Percentiles rank a stretch among this genome's conserved stretches.
These are phyloP conservation scores for Magnusiomyces paraingens DNA, from an alignment of 1,139 yeast species.

Conservation along the genomic window DNA sequence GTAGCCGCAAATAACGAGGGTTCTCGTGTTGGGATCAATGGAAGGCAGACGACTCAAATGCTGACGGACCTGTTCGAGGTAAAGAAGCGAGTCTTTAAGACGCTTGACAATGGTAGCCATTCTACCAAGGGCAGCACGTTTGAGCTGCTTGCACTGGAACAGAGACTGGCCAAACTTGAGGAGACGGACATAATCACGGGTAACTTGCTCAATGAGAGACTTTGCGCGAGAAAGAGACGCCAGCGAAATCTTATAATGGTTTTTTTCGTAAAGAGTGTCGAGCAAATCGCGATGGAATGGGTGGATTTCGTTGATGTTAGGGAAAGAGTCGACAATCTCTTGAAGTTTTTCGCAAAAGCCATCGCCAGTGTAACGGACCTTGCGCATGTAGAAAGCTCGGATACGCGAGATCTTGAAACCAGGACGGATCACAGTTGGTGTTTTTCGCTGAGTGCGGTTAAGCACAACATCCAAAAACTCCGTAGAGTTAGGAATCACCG, in stretches of 20 bases:
- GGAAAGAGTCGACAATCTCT: slow-evolving; percentile 81
- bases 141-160: slow-evolving; percentile 96
- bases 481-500: slow-evolving; percentile 85
- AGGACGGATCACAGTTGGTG: slow-evolving; percentile 95
- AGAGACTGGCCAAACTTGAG: slow-evolving; percentile 95
- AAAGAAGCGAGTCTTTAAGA: slow-evolving; percentile 84
- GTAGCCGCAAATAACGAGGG: slow-evolving; percentile 93
- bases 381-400: slow-evolving; percentile 97
- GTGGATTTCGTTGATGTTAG: slow-evolving; percentile 94
- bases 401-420: slow-evolving; percentile 96
- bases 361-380: slow-evolving; percentile 91
- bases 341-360: slow-evolving; percentile 90
- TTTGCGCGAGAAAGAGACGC: slow-evolving; percentile 94
- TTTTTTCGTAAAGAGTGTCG: slow-evolving; percentile 96
- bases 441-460: slow-evolving; percentile 95
- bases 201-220: slow-evolving; percentile 88
- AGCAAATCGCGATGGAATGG: slow-evolving; percentile 97
- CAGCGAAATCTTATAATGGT: slow-evolving; percentile 94
- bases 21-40: slow-evolving; percentile 97
- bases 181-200: slow-evolving; percentile 89
- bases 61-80: slow-evolving; percentile 97
- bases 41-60: slow-evolving; percentile 97
- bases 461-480: slow-evolving; percentile 95
- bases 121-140: slow-evolving; percentile 97
- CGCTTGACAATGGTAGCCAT: slow-evolving; percentile 98